Evolutionary conservation across 257 asterid genomes (phyloP), one percentile per base, ranked within the genome.

Genomic region (Dorcoceras hygrometricum): DNA sequence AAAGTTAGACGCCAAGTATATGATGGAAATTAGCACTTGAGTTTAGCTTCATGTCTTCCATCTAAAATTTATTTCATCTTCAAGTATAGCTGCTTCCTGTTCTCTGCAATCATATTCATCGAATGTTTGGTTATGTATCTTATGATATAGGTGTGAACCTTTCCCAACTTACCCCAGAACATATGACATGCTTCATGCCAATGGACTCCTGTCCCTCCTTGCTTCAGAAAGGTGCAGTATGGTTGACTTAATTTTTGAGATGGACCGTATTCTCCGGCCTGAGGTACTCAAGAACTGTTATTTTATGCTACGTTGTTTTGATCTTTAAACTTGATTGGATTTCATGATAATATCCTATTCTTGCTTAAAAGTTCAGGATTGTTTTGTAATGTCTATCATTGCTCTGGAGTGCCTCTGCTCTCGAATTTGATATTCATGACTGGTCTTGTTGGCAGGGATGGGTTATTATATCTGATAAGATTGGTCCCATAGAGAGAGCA

Each of bases 81-180:
- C 6, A 43, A 43, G 6, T 4, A 36, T 36, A 39, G n/a, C n/a
- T 39, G 14, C 51, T 43, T 43, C 14, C 19, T 43, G 51, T 43
- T 43, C 65, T 63, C 63, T 64, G 51, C n/a, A 43, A 43, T 3
- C 19, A 43, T 36, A 14, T 43, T 14, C 19, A 5, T 31, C 8
- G 19, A 18, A 60, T 18, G 20, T 54, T 67, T 27, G 63, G 36
- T 28, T 20, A 39, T 62, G 16, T 27, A 34, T 75, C 36, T 54
- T 63, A 28, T 72, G 66, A 51, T 73, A 62, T 81, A 89, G 98
- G 96, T 91, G 98, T 60, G 98, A 91, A 71, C 95, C 96, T 57
- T 91, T 89, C 76, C 98, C 96, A 59, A 89, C 98, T 34, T 91
- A 89, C 78, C 96, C 98, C 57, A 89, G 98, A 66, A 87, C 98